Evolutionary conservation across 2,329 filamentous ascomycete genomes (phyloP).

Genomic region (Zopfia rhizophila): DNA sequence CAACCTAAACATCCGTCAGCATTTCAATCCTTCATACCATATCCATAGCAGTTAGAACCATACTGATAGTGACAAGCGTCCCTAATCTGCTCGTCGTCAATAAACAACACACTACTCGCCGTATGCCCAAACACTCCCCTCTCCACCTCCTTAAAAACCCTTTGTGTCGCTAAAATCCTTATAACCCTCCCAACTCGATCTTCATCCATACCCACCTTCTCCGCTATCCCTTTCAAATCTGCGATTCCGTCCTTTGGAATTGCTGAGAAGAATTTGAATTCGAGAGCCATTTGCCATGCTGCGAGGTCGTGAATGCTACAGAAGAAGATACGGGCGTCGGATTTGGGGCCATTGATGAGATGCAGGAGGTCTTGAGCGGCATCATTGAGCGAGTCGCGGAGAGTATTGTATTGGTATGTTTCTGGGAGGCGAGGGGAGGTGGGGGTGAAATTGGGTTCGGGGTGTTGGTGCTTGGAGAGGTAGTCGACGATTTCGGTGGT

Average conservation of each 20-base stretch:
- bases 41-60: slow-evolving; percentile 10
- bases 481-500: slow-evolving; percentile 97
- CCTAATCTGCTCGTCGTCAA: slow-evolving; percentile 23
- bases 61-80: slow-evolving; percentile 26
- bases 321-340: not conserved
- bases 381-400: not conserved
- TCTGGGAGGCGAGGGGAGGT: not conserved
- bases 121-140: slow-evolving; percentile 17
- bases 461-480: slow-evolving; percentile 97
- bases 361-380: not conserved
- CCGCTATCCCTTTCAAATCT: slow-evolving; percentile 21
- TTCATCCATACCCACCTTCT: slow-evolving; percentile 31
- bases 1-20: too few relatives aligned
- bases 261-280: not conserved
- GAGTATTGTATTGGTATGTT: not conserved
- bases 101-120: slow-evolving; percentile 9
- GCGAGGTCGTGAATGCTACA: not conserved
- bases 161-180: slow-evolving; percentile 32
- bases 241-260: not conserved
- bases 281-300: not conserved
- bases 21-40: too few relatives aligned
- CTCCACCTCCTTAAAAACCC: slow-evolving; percentile 33
- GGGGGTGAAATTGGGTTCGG: not conserved
- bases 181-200: slow-evolving; percentile 30
- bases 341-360: not conserved